Conservation (phyloP, 441 rosid species). For the Daphne laureola region DNA sequence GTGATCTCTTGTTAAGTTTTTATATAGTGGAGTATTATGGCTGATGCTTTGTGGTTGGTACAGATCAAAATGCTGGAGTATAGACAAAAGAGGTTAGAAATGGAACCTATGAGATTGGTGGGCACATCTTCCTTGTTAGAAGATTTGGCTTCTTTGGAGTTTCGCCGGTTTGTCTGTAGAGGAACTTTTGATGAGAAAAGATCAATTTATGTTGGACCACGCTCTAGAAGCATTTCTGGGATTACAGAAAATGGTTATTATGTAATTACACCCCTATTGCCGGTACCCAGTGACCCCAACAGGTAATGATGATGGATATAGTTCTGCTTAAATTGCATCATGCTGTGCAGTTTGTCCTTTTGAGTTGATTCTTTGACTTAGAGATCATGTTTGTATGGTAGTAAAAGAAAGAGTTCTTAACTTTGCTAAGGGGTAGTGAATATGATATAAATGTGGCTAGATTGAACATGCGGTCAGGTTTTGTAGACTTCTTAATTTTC, state of each 20-base stretch:
- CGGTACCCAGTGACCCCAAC: conserved; percentile 42
- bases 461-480: no score
- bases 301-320: conserved; percentile 34
- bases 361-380: not conserved
- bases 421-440: no score
- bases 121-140: conserved; percentile 33
- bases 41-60: conserved; percentile 8
- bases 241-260: conserved; percentile 85
- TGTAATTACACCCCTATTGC: conserved; percentile 73
- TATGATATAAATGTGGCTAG: no score
- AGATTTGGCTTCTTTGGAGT: conserved; percentile 49
- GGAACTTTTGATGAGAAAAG: conserved; percentile 63
- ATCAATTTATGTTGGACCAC: conserved; percentile 80
- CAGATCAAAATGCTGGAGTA: conserved; percentile 76
- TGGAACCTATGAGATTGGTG: conserved; percentile 65
- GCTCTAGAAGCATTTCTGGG: conserved; percentile 88
- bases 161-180: conserved; percentile 58
- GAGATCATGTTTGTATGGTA: not conserved
- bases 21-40: conserved; percentile 7
- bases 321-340: not conserved
- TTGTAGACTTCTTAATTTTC: no score
- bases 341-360: conserved; percentile 8
- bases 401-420: no score
- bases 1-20: not conserved
- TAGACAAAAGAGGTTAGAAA: conserved; percentile 49